Percentiles rank a stretch among this genome's conserved stretches.
Evolutionary conservation across 805 yeast species (phyloP).

Genomic region (Cyberlindnera mississippiensis): DNA sequence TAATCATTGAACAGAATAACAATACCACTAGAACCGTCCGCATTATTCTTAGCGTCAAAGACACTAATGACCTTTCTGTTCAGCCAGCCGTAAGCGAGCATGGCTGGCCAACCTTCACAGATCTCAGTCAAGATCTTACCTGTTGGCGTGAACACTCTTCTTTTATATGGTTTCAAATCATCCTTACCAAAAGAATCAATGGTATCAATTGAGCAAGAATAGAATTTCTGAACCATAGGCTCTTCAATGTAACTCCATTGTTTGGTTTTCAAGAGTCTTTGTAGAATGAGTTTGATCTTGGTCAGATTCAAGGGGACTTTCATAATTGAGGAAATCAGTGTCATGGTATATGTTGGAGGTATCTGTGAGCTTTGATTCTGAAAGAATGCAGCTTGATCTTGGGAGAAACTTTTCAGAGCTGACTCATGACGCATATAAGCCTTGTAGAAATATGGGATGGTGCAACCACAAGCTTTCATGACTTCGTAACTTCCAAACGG

Average conservation of each 20-base stretch:
- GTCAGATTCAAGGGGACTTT: conserved; percentile 69
- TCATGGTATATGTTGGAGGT: conserved; percentile 39
- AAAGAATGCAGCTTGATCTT: conserved; percentile 41
- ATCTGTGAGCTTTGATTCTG: conserved; percentile 31
- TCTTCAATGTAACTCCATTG: conserved; percentile 35
- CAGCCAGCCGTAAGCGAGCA: conserved; percentile 85
- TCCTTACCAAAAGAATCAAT: conserved; percentile 79
- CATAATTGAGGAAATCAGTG: conserved; percentile 56
- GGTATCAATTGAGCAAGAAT: conserved; percentile 53
- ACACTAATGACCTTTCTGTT: conserved; percentile 82
- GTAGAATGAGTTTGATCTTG: conserved; percentile 63
- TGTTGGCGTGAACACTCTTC: conserved; percentile 82
- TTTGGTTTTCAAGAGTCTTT: conserved; percentile 51
- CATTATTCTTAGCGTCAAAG: conserved; percentile 41
- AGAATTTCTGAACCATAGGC: conserved; percentile 35
- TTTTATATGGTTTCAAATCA: conserved; percentile 45
- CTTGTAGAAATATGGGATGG: conserved; percentile 87
- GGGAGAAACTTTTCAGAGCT: conserved; percentile 65
- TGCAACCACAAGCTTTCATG: conserved; percentile 72
- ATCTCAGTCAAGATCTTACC: conserved; percentile 84
- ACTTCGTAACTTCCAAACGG: conserved; percentile 73
- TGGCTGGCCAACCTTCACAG: conserved; percentile 84
- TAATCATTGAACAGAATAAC: conserved; percentile 80
- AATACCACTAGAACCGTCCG: conserved; percentile 41
- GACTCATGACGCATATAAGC: conserved; percentile 95